Conservation (phyloP, 305 asterid genomes). For the Fraxinus paxiana region DNA sequence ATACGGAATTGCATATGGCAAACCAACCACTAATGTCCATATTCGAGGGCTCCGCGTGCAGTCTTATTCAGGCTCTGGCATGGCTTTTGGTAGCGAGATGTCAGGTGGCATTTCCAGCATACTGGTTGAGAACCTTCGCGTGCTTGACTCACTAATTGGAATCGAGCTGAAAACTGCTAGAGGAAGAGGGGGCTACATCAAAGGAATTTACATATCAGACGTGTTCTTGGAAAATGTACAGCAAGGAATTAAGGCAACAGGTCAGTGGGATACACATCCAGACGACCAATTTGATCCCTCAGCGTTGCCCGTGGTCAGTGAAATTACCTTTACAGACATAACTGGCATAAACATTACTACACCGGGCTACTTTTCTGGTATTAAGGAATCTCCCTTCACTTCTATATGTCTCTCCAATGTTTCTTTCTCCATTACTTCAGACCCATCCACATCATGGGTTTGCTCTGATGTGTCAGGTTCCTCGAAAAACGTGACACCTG, state of each 20-base stretch:
- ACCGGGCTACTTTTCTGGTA: conserved; percentile 68
- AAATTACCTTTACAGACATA: conserved; percentile 52
- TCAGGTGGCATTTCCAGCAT: conserved; percentile 83
- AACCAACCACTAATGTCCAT: conserved; percentile 60
- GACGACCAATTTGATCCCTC: conserved; percentile 69
- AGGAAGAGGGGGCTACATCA: conserved; percentile 84
- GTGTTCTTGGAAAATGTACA: conserved; percentile 53
- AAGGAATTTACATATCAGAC: conserved; percentile 42
- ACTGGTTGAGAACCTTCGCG: conserved; percentile 47
- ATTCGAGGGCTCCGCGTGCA: conserved; percentile 45
- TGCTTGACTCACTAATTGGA: conserved; percentile 54
- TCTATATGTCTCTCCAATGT: conserved; percentile 62
- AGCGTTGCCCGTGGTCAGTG: conserved; percentile 57
- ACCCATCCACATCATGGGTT: conserved; percentile 46
- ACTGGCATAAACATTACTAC: conserved; percentile 53
- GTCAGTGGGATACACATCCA: conserved; percentile 64
- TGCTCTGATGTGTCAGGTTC: conserved; percentile 58
- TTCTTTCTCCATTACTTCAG: conserved; percentile 39
- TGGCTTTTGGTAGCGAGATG: conserved; percentile 94
- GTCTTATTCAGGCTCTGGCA: conserved; percentile 60
- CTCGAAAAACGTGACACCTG: conserved; percentile 55
- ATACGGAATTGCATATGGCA: conserved; percentile 67
- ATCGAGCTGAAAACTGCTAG: conserved; percentile 62
- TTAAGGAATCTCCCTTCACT: conserved; percentile 74
- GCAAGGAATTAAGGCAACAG: conserved; percentile 65